These are phyloP conservation scores for Ascochyta fabae DNA, from an alignment of 2,329 filamentous ascomycete genomes.

Conservation along the genomic window DNA sequence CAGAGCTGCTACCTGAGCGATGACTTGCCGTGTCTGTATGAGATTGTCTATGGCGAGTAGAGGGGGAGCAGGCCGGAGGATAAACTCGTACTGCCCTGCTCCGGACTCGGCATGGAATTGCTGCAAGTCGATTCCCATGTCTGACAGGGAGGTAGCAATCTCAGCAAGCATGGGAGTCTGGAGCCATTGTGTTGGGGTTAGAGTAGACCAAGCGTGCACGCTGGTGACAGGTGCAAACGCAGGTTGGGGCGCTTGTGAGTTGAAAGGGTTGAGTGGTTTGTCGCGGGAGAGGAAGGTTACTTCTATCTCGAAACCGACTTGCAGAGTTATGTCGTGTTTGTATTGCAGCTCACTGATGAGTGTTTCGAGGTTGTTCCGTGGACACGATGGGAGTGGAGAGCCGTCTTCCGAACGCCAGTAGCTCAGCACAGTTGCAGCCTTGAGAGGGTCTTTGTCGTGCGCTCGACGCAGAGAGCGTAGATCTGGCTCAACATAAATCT, in stretches of 20 bases:
- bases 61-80: conserved; percentile 68
- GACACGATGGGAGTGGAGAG: conserved; percentile 63
- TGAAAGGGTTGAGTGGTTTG: conserved; percentile 26
- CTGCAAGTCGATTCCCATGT: conserved; percentile 70
- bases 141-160: conserved; percentile 66
- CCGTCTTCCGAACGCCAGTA: conserved; percentile 68
- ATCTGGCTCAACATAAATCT: conserved; percentile 72
- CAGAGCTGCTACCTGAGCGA: conserved; percentile 67
- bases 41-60: conserved; percentile 74
- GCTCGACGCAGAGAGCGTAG: conserved; percentile 65
- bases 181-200: conserved; percentile 67
- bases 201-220: conserved; percentile 74
- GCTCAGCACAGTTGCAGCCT: conserved; percentile 70
- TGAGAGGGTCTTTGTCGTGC: conserved; percentile 53
- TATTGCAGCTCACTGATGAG: conserved; percentile 60
- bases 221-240: conserved; percentile 58
- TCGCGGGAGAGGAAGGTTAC: conserved; percentile 70
- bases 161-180: conserved; percentile 68
- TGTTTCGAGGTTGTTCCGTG: conserved; percentile 55
- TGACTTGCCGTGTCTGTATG: conserved; percentile 72
- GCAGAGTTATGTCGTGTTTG: conserved; percentile 63
- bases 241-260: conserved; percentile 18
- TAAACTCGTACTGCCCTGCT: conserved; percentile 77
- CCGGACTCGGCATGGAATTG: conserved; percentile 78
- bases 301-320: conserved; percentile 83